Percentiles rank a stretch among this genome's conserved stretches.
Conservation (phyloP, 192 early-diverging fungal genomes). For the Coemansia sp. region DNA sequence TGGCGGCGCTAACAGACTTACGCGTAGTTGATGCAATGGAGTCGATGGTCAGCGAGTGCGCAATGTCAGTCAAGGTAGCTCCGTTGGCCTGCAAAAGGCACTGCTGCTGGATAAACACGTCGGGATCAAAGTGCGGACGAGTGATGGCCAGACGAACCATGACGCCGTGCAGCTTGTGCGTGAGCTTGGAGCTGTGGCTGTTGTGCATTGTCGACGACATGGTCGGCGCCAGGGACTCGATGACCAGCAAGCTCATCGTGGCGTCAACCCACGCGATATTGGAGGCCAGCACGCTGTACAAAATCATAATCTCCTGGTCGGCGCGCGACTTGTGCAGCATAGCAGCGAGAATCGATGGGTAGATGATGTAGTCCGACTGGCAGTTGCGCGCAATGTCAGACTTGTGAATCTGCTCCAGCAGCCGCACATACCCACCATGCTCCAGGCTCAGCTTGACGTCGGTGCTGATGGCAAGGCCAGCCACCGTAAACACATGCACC, state of each 20-base stretch:
- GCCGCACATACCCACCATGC: constrained; percentile 43
- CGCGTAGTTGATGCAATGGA: constrained; percentile 39
- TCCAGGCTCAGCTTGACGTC: constrained; percentile 34
- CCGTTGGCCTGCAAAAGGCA: constrained; percentile 18
- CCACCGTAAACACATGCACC: constrained; percentile 34
- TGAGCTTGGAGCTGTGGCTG: constrained; percentile 46
- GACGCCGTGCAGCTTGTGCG: constrained; percentile 50
- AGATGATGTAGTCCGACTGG: constrained; percentile 50
- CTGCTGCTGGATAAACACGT: constrained; percentile 52
- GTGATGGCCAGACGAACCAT: constrained; percentile 49
- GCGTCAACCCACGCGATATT: constrained; percentile 45
- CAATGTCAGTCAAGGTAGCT: constrained; percentile 16
- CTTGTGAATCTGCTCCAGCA: constrained; percentile 49
- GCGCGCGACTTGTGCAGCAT: constrained; percentile 51
- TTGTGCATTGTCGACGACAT: constrained; percentile 30
- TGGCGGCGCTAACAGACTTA: constrained; percentile 32
- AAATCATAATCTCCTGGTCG: constrained; percentile 48
- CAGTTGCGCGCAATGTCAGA: constrained; percentile 41
- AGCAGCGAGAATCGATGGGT: constrained; percentile 43
- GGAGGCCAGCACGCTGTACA: constrained; percentile 47
- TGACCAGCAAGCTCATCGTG: constrained; percentile 44
- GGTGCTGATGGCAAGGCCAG: constrained; percentile 21
- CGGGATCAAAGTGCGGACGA: constrained; percentile 52
- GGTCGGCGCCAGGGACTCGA: constrained; percentile 51
- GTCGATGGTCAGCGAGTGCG: constrained; percentile 37